Base-by-base conservation (phyloP, 176 grass and related monocot species). In the Pontederia paniculata region DNA sequence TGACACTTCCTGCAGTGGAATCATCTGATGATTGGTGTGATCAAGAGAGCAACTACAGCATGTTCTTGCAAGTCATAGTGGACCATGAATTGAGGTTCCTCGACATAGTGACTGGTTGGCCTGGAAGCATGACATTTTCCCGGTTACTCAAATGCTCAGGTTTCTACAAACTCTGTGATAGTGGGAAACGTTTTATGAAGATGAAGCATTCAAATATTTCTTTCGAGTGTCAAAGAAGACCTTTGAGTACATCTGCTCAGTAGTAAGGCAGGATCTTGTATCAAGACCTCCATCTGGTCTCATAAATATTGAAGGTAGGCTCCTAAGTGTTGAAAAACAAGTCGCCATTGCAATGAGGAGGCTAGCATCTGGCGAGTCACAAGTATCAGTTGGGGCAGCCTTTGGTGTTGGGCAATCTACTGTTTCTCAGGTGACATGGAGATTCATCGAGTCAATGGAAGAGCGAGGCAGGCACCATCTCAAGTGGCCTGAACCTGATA, bases 361-460 rank as follows among this genome's bases (percentile, higher is more conserved):
- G 28, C 28, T 37, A 37, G 28, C 28, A 37, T 37, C 28, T 37
- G 28, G 28, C 7, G 28, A 37, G 28, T 37, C 28, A 2, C 28
- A 37, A 37, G 28, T 17, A 98, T 98, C 94, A 0, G 94, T 98
- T 31, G 94, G 93, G 11, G 63, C 76, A 56, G 94, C 94, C 37
- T 98, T 98, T 69, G 79, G 87, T 11, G 94, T 98, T 13, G 87
- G 87, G 28, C 94, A 98, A 70, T 98, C 93, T 25, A 98, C 93
- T 22, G 93, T 98, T 64, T 98, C 80, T 16, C 87, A 98, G 63
- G 94, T 98, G 53, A 98, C 94, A 1, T 98, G 94, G 94, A 37
- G 28, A 37, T 37, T 37, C 1, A 37, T 37, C 3, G 28, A 37
- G 28, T 37, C 28, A 37, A 37, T 37, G 28, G 28, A 37, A 37